phyloP scores from a whole-genome alignment of 2,329 filamentous ascomycete species.

The Pyrenochaeta sp. region DNA sequence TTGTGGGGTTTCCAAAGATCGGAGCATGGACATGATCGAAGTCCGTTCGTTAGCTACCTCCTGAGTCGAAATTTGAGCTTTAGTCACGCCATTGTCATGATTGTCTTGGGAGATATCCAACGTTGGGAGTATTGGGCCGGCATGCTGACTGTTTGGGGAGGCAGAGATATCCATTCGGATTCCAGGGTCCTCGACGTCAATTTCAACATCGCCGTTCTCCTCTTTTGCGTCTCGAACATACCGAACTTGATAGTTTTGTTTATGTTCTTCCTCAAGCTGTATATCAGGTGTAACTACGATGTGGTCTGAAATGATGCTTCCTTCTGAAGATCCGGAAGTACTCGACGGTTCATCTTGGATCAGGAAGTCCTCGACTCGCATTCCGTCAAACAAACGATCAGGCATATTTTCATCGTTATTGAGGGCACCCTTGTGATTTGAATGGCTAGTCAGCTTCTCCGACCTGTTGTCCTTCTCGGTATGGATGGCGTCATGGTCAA shows the following conservation, averaged over 20 bases:
- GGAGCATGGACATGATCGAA: background rate
- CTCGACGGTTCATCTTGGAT: background rate
- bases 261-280: too few species aligned
- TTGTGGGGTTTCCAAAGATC: background rate
- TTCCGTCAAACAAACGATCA: conserved; percentile 1
- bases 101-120: too few species aligned
- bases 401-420: background rate
- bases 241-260: background rate
- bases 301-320: background rate
- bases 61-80: too few species aligned
- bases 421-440: background rate
- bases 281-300: too few species aligned
- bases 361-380: conserved; percentile 4
- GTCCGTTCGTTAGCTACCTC: background rate
- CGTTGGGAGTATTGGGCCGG: too few species aligned
- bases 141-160: too few species aligned
- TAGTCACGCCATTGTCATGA: too few species aligned
- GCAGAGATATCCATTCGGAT: too few species aligned
- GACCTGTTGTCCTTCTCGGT: background rate
- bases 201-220: too few species aligned
- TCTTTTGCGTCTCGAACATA: background rate
- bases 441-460: background rate
- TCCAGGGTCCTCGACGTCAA: too few species aligned
- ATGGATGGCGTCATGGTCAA: background rate
- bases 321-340: background rate